These are phyloP conservation scores for Auricularia auricula-judae DNA, from an alignment of 768 basidiomycete genomes.

Conservation along the genomic window DNA sequence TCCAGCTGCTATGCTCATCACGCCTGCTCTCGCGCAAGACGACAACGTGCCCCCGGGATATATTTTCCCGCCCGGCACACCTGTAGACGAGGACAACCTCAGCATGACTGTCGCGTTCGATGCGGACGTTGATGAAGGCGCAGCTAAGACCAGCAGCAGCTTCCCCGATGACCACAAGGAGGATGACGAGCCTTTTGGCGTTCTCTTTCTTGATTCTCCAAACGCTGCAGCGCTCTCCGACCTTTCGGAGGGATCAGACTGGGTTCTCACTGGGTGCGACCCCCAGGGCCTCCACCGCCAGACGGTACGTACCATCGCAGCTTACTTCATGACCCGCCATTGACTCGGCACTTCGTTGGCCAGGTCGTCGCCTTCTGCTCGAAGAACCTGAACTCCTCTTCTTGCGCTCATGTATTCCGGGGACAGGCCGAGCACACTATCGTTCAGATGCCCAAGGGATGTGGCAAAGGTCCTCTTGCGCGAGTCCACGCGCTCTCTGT, in stretches of 20 bases:
- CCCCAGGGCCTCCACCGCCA: not conserved
- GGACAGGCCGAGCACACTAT: slow-evolving; percentile 5
- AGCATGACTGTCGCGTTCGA: not conserved
- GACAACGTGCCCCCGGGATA: not conserved
- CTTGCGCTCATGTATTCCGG: slow-evolving; percentile 2
- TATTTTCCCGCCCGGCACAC: not conserved
- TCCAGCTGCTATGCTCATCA: too few relatives aligned
- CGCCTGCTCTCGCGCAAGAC: too few relatives aligned
- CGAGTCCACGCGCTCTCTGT: not conserved
- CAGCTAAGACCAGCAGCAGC: not conserved
- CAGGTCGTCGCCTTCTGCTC: slow-evolving; percentile 6
- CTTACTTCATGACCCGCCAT: not conserved
- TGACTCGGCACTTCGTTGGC: not conserved
- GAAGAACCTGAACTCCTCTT: not conserved
- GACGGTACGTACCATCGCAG: not conserved
- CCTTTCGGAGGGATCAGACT: not conserved
- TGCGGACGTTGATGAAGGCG: not conserved
- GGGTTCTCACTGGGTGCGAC: slow-evolving; percentile 1
- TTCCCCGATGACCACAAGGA: not conserved
- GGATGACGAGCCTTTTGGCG: not conserved
- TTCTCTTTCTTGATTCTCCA: not conserved
- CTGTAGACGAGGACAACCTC: not conserved
- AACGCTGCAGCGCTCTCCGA: not conserved
- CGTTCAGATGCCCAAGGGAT: slow-evolving; percentile 5
- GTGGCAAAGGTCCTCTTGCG: slow-evolving; percentile 2